Conservation (phyloP, 179 eudicot genomes). For the Sideroxylon spinosum region DNA sequence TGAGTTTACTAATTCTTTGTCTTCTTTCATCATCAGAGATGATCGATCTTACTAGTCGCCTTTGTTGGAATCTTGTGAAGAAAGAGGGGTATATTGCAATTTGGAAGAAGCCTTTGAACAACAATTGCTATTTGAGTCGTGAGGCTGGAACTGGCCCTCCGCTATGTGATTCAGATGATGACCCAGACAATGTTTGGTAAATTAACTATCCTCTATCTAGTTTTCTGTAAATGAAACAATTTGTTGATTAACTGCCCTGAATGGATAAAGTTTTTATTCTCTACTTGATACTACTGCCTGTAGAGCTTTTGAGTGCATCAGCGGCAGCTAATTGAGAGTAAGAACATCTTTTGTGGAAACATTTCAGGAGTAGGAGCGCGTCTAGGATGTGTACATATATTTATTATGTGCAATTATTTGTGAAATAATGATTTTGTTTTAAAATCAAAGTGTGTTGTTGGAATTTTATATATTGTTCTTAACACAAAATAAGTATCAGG, state of each 20-base stretch:
- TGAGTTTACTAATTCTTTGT: neutral
- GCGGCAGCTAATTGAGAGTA: too few species aligned
- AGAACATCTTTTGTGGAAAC: too few species aligned
- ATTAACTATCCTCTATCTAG: neutral
- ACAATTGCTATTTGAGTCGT: slow-evolving; percentile 79
- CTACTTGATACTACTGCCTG: neutral
- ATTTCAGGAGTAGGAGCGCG: too few species aligned
- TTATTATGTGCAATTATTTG: too few species aligned
- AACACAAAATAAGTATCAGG: too few species aligned
- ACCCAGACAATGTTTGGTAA: slow-evolving; percentile 90
- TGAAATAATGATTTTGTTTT: too few species aligned
- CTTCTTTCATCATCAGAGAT: slow-evolving; percentile 51
- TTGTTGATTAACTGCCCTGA: neutral
- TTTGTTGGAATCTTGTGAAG: slow-evolving; percentile 94
- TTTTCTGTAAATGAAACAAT: neutral
- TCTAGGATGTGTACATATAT: too few species aligned
- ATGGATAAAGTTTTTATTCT: neutral
- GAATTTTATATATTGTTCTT: too few species aligned
- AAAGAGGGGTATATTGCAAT: slow-evolving; percentile 92
- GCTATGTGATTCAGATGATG: slow-evolving; percentile 67
- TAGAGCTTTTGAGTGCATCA: neutral
- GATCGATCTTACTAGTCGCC: slow-evolving; percentile 73
- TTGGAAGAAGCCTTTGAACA: slow-evolving; percentile 91
- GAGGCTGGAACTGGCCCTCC: slow-evolving; percentile 66
- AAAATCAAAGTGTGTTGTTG: too few species aligned